phyloP scores from a whole-genome alignment of 1,139 yeast genomes.

The Suhomyces chickasaworum region DNA sequence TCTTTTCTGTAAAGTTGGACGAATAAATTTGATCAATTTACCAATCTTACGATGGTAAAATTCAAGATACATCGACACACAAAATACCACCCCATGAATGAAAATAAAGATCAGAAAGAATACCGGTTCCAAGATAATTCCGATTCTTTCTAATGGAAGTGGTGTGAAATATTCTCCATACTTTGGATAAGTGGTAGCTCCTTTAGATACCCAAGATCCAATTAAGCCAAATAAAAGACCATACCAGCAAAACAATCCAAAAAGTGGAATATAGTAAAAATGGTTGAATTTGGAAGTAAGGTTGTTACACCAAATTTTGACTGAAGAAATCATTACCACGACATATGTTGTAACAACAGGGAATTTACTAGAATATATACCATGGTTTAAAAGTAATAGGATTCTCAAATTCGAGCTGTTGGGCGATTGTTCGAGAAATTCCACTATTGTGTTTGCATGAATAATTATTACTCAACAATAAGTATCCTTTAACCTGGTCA shows the following conservation, averaged over 20 bases:
- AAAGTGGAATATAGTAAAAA: constrained; percentile 31
- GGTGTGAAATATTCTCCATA: constrained; percentile 18
- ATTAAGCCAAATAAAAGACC: constrained; percentile 27
- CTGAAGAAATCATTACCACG: neutral
- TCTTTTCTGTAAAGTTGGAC: constrained; percentile 29
- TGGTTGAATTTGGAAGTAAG: constrained; percentile 30
- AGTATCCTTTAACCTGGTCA: neutral
- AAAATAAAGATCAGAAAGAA: constrained; percentile 28
- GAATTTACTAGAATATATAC: neutral
- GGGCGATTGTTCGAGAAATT: neutral
- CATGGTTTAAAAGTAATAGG: no score
- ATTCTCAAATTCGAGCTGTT: neutral
- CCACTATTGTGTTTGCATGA: neutral
- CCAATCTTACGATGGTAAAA: constrained; percentile 36
- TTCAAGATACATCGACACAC: constrained; percentile 31
- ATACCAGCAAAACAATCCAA: constrained; percentile 34
- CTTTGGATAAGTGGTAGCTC: constrained; percentile 25
- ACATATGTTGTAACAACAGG: neutral
- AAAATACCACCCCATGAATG: constrained; percentile 30
- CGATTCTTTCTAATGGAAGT: constrained; percentile 31
- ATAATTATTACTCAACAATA: neutral
- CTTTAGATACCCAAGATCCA: constrained; percentile 28
- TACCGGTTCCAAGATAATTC: constrained; percentile 29
- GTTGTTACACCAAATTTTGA: constrained; percentile 17
- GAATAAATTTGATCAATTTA: constrained; percentile 33